phyloP scores from a whole-genome alignment of 805 yeast genomes.

The Starmerella sirachaensis region DNA sequence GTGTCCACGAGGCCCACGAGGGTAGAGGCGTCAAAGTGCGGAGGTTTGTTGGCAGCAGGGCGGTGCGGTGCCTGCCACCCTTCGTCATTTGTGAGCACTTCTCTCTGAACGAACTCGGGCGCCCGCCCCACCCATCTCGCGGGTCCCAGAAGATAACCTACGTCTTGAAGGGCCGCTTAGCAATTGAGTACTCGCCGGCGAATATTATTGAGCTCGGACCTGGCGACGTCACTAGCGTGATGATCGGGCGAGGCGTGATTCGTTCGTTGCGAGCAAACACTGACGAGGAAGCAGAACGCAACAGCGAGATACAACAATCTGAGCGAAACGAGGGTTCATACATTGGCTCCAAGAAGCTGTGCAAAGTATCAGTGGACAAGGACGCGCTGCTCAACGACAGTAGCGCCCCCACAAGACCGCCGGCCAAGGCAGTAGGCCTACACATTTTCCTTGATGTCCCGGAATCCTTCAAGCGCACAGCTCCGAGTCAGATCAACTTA shows the following conservation, averaged over 20 bases:
- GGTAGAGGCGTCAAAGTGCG: slow-evolving; percentile 15
- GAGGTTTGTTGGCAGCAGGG: slow-evolving; percentile 15
- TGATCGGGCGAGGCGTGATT: slow-evolving; percentile 22
- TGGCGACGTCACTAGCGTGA: slow-evolving; percentile 19
- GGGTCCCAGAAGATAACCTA: slow-evolving; percentile 20
- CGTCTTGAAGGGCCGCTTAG: slow-evolving; percentile 14
- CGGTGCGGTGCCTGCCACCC: slow-evolving; percentile 20
- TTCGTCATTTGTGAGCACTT: slow-evolving; percentile 21
- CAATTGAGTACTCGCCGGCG: slow-evolving; percentile 17
- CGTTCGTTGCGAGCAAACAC: slow-evolving; percentile 10
- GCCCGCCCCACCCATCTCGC: slow-evolving; percentile 21
- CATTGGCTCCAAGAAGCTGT: too few species aligned
- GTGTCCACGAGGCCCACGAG: slow-evolving; percentile 15
- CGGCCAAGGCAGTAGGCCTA: slow-evolving; percentile 14
- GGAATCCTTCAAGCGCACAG: slow-evolving; percentile 19
- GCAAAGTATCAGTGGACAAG: neutral
- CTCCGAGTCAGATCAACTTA: slow-evolving; percentile 16
- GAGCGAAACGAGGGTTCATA: too few species aligned
- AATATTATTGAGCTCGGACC: slow-evolving; percentile 17
- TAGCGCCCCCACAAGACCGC: too few species aligned
- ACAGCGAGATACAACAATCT: neutral
- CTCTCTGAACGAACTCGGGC: slow-evolving; percentile 15
- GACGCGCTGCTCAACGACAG: neutral
- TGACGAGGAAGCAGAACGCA: neutral
- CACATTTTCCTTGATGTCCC: slow-evolving; percentile 20